These are phyloP conservation scores for Chlamydomonas sphaeroides DNA, from an alignment of 139 green algal species.

Conservation along the genomic window DNA sequence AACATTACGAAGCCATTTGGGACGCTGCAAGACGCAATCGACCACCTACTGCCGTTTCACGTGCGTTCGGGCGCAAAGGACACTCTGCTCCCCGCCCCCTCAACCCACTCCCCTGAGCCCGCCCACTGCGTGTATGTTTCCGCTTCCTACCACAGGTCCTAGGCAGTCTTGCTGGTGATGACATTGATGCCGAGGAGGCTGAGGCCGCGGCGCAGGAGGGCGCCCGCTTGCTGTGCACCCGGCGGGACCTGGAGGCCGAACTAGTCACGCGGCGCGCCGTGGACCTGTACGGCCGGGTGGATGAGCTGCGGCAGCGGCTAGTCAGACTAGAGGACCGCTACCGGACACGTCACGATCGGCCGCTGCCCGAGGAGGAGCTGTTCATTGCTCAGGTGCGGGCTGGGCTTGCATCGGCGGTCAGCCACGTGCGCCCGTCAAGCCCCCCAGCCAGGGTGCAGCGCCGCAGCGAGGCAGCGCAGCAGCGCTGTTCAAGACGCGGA, in stretches of 20 bases:
- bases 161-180: background rate
- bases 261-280: constrained; percentile 17
- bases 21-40: constrained; percentile 20
- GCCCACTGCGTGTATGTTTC: too few species aligned
- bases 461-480: too few species aligned
- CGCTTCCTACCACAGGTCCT: constrained; percentile 12
- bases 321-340: constrained; percentile 27
- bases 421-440: too few species aligned
- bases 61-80: background rate
- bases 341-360: background rate
- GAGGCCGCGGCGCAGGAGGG: constrained; percentile 13
- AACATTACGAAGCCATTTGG: constrained; percentile 3
- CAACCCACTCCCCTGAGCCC: background rate
- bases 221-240: constrained; percentile 13
- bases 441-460: too few species aligned
- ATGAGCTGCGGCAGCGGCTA: constrained; percentile 21
- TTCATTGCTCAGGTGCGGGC: constrained; percentile 28
- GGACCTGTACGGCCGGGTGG: background rate
- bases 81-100: background rate
- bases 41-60: constrained; percentile 34
- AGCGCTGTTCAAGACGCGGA: too few species aligned
- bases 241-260: constrained; percentile 4
- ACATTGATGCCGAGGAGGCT: constrained; percentile 14
- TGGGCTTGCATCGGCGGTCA: too few species aligned
- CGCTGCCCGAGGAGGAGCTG: constrained; percentile 35